Base-by-base conservation (phyloP, 2,329 filamentous ascomycete species). In the Pseudocercospora cruenta region DNA sequence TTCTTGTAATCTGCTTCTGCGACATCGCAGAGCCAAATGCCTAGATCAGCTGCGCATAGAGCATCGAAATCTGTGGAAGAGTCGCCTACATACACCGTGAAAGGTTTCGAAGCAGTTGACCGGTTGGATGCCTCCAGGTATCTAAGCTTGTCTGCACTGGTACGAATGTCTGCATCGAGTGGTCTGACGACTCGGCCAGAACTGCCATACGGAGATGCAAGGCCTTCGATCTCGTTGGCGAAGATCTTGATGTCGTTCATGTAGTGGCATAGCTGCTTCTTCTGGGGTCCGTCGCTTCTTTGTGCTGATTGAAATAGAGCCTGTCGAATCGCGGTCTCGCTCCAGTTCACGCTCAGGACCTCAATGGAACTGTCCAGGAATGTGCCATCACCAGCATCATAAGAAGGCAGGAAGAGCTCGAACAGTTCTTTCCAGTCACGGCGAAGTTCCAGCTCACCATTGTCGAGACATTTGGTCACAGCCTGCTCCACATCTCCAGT, bases 261-360 rank as follows among this genome's bases (percentile, higher is more conserved):
- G 49, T 60, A 49, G 8, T 28, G 49, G 19, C 54, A 43, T 14
- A 74, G 33, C 28, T n/a, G 53, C 10, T 63, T 26, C 26, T 63
- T 62, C 16, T 43, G 33, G n/a, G 45, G 51, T 43, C 60, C 60
- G 28, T 26, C 36, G 39, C 33, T 63, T 28, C 21, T 22, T 5
- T 33, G 36, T 10, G 69, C 60, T 22, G 65, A 60, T 26, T 65
- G 10, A 63, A 49, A 28, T 65, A 76, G 39, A 1, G 71, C 67
- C 9, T 58, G 49, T 51, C 71, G 67, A 58, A 84, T 83, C 63
- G 82, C 82, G 0, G 71, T 71, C 19, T 73, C 74, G 65, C 81
- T 82, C 82, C 82, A 84, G 63, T 84, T 84, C 2, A 83, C 82
- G 60, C 81, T 83, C 5, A 83, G 57, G 19, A 84, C 78, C 26